Evolutionary conservation across 192 early-diverging fungal genomes (phyloP), one percentile per base, ranked within the genome.

Genomic region (Coemansia sp.): DNA sequence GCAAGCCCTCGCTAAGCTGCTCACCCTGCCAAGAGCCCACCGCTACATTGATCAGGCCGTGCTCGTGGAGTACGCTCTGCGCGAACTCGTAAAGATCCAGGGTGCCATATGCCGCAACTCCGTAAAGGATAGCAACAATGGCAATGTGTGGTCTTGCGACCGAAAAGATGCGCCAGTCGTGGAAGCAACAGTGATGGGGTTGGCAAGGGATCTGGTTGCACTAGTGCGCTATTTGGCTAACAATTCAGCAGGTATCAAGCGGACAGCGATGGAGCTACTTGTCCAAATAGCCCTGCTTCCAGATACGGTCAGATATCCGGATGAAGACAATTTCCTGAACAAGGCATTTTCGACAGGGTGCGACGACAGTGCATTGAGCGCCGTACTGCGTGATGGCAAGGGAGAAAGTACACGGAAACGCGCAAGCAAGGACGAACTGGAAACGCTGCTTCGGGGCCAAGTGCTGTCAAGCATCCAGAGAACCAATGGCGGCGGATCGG

Each of bases 21-120:
- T 62, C 27, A 31, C 38, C 1, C 44, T 65, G 19, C 45, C 59
- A 33, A 29, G 14, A 29, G 11, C 47, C n/a, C 27, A 65, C 40
- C 50, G 56, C 30, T 52, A 29, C 11, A 47, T 59, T 6, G 71
- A 74, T 38, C 64, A 48, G 27, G 19, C 61, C 22, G 30, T 57
- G 2, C 30, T 74, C 27, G 38, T 61, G 23, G 76, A 70, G 57
- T 37, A 62, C 27, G 67, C 67, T 36, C 33, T 79, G 14, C 34
- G 45, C 13, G 71, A 79, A 61, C 57, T 74, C 14, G 60, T 53
- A 20, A 55, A 28, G 19, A 57, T 69, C 6, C 76, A 72, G 50
- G 54, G 57, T 22, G 50, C 57, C 20, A 57, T 78, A 22, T 17
- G 40, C 7, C 45, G 29, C 17, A 22, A n/a, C n/a, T n/a, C 36